These are phyloP conservation scores for Mycosarcoma mackinlayi DNA, from an alignment of 1,284 basidiomycete genomes.

Conservation along the genomic window DNA sequence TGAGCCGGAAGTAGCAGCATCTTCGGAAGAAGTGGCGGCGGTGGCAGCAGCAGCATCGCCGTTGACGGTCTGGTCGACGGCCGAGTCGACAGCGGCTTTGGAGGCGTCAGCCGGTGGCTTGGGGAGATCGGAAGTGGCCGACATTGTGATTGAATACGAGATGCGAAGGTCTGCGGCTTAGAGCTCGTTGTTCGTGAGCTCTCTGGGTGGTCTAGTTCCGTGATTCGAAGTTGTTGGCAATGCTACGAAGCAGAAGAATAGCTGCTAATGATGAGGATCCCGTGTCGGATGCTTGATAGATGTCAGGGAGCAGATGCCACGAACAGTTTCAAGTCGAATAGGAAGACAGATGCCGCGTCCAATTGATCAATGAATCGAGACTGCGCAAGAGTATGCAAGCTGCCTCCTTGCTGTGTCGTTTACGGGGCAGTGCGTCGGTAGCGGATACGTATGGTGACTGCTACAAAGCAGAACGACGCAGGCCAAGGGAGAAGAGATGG, in stretches of 20 bases:
- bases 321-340: too few relatives aligned
- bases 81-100: constrained; percentile 55
- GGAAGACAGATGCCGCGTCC: too few relatives aligned
- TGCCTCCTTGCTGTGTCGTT: not conserved
- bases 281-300: too few relatives aligned
- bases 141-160: constrained; percentile 18
- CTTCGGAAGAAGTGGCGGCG: constrained; percentile 15
- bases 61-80: constrained; percentile 41
- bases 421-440: too few relatives aligned
- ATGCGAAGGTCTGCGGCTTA: too few relatives aligned
- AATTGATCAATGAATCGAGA: too few relatives aligned
- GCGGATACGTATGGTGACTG: not conserved
- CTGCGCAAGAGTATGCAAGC: too few relatives aligned
- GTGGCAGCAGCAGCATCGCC: constrained; percentile 15
- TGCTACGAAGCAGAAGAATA: not conserved
- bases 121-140: constrained; percentile 43
- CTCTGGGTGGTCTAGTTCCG: too few relatives aligned
- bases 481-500: not conserved
- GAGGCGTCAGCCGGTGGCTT: constrained; percentile 56
- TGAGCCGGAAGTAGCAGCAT: constrained; percentile 5
- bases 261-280: too few relatives aligned
- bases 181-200: too few relatives aligned
- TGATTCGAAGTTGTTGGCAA: too few relatives aligned
- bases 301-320: too few relatives aligned
- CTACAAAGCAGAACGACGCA: not conserved